Evolutionary conservation across 805 yeast genomes (phyloP).

Genomic region (Schwanniomyces vanrijiae): DNA sequence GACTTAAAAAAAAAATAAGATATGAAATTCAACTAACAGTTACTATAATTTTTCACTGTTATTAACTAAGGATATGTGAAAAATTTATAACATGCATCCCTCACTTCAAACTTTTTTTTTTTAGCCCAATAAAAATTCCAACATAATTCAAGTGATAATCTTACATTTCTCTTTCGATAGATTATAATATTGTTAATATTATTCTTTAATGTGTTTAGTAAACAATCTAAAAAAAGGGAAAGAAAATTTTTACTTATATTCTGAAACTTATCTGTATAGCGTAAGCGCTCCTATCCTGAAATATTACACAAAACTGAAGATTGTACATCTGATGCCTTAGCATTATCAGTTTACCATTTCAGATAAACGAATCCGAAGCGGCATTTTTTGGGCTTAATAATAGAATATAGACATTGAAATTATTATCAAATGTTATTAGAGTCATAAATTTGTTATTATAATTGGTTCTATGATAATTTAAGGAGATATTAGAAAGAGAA

Average conservation of each 20-base stretch:
- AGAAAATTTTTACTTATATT: constrained; percentile 2
- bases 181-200: constrained; percentile 1
- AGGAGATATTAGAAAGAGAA: not conserved
- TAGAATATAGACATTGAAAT: constrained; percentile 1
- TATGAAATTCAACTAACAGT: not conserved
- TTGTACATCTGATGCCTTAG: not conserved
- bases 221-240: not conserved
- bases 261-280: constrained; percentile 1
- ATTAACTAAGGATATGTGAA: not conserved
- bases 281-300: not conserved
- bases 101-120: not conserved
- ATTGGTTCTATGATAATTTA: too few species aligned
- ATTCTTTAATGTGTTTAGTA: not conserved
- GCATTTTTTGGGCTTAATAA: not conserved
- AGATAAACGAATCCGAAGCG: not conserved
- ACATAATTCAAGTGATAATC: not conserved
- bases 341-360: not conserved
- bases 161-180: constrained; percentile 3
- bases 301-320: constrained; percentile 1
- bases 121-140: not conserved
- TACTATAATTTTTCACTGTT: not conserved
- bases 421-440: not conserved
- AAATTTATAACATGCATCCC: not conserved
- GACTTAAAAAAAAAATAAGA: not conserved
- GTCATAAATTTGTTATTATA: not conserved